Conservation (phyloP, 73 alveolate species). For the Paramecium caudatum region DNA sequence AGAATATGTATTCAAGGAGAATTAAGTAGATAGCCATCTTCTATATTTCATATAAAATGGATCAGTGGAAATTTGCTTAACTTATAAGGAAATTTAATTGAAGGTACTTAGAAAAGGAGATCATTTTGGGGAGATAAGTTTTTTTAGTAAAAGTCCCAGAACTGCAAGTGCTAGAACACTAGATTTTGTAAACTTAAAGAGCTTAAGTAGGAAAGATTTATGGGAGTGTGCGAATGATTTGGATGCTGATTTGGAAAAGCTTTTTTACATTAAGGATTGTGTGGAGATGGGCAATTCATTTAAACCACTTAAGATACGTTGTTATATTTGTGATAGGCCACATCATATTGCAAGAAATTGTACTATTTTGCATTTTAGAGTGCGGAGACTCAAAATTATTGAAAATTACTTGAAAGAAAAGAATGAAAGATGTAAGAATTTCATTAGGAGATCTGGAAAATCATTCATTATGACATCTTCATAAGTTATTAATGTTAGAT, state of each 20-base stretch:
- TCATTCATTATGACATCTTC: not conserved
- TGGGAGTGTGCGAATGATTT: conserved; percentile 41
- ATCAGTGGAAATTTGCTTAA: conserved; percentile 35
- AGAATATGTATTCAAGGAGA: conserved; percentile 68
- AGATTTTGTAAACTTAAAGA: conserved; percentile 70
- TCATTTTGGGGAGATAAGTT: conserved; percentile 85
- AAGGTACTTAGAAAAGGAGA: conserved; percentile 69
- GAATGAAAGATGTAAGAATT: not conserved
- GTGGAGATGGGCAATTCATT: conserved; percentile 25
- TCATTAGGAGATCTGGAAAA: not conserved
- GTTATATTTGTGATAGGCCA: conserved; percentile 60
- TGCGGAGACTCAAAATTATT: not conserved
- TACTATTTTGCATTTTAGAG: conserved; percentile 8
- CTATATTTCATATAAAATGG: conserved; percentile 76
- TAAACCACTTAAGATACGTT: conserved; percentile 41
- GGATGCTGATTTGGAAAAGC: conserved; percentile 46
- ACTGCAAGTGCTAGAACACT: conserved; percentile 77
- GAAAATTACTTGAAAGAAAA: conserved; percentile 23
- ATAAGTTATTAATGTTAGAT: not conserved
- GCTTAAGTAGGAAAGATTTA: conserved; percentile 9
- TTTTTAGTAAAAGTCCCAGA: conserved; percentile 73
- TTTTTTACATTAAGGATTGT: not conserved
- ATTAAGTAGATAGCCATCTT: conserved; percentile 66
- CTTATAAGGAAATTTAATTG: conserved; percentile 25
- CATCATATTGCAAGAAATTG: conserved; percentile 68